Base-by-base conservation (phyloP, 2,329 filamentous ascomycete species). In the Fusarium pseudonygamai region DNA sequence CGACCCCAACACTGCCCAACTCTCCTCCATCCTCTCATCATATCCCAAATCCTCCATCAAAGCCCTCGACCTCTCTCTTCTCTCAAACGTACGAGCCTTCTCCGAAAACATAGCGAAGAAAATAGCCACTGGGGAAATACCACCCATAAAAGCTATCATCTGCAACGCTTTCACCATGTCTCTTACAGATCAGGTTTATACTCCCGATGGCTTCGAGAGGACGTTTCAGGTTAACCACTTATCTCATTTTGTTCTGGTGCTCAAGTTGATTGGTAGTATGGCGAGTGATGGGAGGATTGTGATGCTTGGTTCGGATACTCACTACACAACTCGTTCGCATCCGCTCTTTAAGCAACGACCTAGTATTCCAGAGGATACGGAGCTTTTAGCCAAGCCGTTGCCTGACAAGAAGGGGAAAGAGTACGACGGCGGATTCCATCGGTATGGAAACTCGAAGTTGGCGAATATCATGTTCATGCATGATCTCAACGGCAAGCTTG, bases 1-100 rank as follows among this genome's bases (percentile, higher is more conserved):
- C 5, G 79, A 82, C 22, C 40, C 69, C 9, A 82, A 82, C 69
- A 81, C 77, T 2, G 67, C 78, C 8, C 77, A 59, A 28, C 77
- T 82, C 18, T 68, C 72, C 2, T 69, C 77, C 11, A 59, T 77
- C 0, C 76, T 80, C 11, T 39, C 70, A 3, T 50, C 62, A 5
- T 37, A 62, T 8, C 18, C 55, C 0, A 13, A n/a, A 14, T 50
- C 61, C 4, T 42, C 56, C 18, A 55, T 78, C 9, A 60, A 78
- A 49, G 24, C 53, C 1, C 62, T 78, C 2, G 68, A 77, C n/a
- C 71, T 77, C 13, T 56, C 57, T 5, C 50, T 47, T 9, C 36
- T 75, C 20, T 47, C 59, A 1, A 32, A 50, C 6, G 60, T 75
- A 6, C 61, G 73, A 0, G 2, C 4, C 1, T 78, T 77, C 34